Evolutionary conservation across 2,329 filamentous ascomycete genomes (phyloP).

Genomic region (Macrophomina pseudophaseolina): DNA sequence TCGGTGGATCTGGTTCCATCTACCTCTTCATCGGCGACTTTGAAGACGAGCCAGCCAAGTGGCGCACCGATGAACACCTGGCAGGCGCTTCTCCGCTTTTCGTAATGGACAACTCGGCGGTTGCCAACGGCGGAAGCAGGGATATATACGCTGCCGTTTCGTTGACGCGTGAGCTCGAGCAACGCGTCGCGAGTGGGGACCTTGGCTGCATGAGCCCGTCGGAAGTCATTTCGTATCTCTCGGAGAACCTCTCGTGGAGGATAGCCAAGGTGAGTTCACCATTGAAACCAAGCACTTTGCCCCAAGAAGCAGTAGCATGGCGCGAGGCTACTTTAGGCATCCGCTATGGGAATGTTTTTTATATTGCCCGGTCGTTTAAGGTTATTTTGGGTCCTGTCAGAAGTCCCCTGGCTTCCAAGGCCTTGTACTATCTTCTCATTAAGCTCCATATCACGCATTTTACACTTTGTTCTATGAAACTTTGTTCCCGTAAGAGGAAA

Average conservation of each 20-base stretch:
- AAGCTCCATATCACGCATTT: neutral
- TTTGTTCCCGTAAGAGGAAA: neutral
- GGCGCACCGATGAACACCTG: slow-evolving; percentile 61
- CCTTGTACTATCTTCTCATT: neutral
- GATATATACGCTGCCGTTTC: slow-evolving; percentile 48
- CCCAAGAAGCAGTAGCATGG: neutral
- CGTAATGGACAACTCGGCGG: slow-evolving; percentile 20
- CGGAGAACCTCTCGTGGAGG: slow-evolving; percentile 35
- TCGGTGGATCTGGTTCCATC: slow-evolving; percentile 67
- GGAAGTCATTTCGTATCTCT: slow-evolving; percentile 34
- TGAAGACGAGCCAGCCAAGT: slow-evolving; percentile 48
- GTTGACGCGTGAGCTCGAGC: slow-evolving; percentile 49
- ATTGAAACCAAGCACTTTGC: slow-evolving; percentile 24
- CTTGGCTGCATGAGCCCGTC: slow-evolving; percentile 37
- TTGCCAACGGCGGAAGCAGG: slow-evolving; percentile 7
- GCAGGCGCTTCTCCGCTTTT: slow-evolving; percentile 65
- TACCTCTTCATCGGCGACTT: slow-evolving; percentile 70
- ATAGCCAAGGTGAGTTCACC: slow-evolving; percentile 27
- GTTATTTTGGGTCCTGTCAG: neutral
- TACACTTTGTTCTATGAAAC: neutral
- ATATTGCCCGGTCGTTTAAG: neutral
- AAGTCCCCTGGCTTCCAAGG: neutral
- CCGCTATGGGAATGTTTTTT: neutral
- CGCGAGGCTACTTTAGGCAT: neutral
- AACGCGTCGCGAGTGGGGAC: slow-evolving; percentile 39